phyloP scores from a whole-genome alignment of 768 basidiomycete species.

The Artomyces pyxidatus region DNA sequence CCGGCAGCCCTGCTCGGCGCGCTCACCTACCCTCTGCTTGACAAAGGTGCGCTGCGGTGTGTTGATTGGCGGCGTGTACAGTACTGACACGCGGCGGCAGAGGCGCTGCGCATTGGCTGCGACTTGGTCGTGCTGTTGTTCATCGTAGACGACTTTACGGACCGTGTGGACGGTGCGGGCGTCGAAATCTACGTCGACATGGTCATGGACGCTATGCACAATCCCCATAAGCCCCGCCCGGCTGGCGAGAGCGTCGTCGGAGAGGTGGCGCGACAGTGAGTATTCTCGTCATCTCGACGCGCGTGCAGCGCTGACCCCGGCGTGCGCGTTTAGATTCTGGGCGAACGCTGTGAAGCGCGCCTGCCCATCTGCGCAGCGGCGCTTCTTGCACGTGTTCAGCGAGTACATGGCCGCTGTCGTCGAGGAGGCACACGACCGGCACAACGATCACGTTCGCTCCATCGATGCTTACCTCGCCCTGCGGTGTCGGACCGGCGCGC shows the following conservation, averaged over 20 bases:
- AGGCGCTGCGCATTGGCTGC: slow-evolving; percentile 30
- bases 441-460: slow-evolving; percentile 23
- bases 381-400: slow-evolving; percentile 31
- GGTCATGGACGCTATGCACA: slow-evolving; percentile 32
- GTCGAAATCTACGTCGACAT: slow-evolving; percentile 26
- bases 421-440: slow-evolving; percentile 35
- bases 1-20: slow-evolving; percentile 30
- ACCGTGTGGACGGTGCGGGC: slow-evolving; percentile 25
- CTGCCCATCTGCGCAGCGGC: slow-evolving; percentile 18
- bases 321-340: slow-evolving; percentile 29
- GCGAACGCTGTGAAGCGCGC: slow-evolving; percentile 19
- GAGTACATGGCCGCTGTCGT: slow-evolving; percentile 31
- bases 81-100: slow-evolving; percentile 4
- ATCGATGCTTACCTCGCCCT: slow-evolving; percentile 33
- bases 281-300: neutral
- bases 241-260: slow-evolving; percentile 30
- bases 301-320: too few relatives aligned
- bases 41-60: slow-evolving; percentile 25
- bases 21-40: slow-evolving; percentile 27
- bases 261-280: slow-evolving; percentile 35
- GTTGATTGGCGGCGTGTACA: neutral
- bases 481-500: slow-evolving; percentile 34
- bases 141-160: slow-evolving; percentile 43
- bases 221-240: slow-evolving; percentile 30
- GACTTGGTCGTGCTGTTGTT: slow-evolving; percentile 47